Base-by-base conservation (phyloP, 1,284 basidiomycete species). In the Ceratobasidium sp. region DNA sequence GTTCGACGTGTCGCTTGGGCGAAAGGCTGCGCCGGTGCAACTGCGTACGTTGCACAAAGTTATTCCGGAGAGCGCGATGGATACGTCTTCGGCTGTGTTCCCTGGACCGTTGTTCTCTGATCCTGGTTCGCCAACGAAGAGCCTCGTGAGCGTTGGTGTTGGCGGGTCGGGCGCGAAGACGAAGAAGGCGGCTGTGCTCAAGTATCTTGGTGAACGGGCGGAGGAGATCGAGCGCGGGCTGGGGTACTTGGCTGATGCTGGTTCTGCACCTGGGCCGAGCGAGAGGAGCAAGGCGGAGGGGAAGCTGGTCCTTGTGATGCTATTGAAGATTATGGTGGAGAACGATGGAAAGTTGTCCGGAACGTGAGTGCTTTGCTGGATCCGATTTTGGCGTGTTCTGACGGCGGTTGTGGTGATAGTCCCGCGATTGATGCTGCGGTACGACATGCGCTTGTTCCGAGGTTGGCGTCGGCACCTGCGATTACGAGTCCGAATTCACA, bases 31-130 rank as follows among this genome's bases (percentile, higher is more conserved):
- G 1, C 89, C 90, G 56, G 83, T 97, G 31, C 87, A 89, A 77
- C 86, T 97, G 45, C 89, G 91, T 45, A 84, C 85, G 3, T 79
- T 97, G 60, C 87, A 90, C 75, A 89, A 90, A 36, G 78, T 94
- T 14, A 86, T 95, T 24, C 91, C 93, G 0, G 86, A 90, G 74
- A 89, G 89, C 53, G 88, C 88, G 1, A 82, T 92, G 29, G 89
- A 91, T 53, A 80, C 84, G 5, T 88, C 90, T 14, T 82, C 87
- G 3, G 84, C 86, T 1, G 82, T 85, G 0, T 98, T 91, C 84
- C 95, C 96, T 59, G 96, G 96, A 0, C 96, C 96, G 1, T 82
- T 98, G 75, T 90, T 95, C 77, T 88, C 89, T 54, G 95, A 97
- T 81, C 88, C 91, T 53, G 89, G 90, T 14, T 84, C 89, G 4